Evolutionary conservation across 495 filamentous ascomycete species (phyloP).

Genomic region (Neurospora sp.): DNA sequence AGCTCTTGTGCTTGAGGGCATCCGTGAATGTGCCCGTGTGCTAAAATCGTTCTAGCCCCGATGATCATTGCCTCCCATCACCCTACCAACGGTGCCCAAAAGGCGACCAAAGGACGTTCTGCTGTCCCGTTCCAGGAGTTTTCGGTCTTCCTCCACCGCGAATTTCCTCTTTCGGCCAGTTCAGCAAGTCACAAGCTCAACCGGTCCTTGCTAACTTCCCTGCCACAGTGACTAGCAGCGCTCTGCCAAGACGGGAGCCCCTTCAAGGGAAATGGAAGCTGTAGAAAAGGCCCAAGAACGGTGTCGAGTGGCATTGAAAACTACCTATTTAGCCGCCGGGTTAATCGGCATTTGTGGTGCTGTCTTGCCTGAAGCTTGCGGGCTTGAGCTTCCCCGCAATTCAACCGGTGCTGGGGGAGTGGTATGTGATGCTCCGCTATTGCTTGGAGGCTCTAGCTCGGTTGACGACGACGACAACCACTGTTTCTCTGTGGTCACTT

Average conservation of each 20-base stretch:
- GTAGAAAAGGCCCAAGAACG: too few relatives aligned
- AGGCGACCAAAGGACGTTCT: background rate
- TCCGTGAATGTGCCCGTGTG: background rate
- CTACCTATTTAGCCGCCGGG: slow-evolving; percentile 12
- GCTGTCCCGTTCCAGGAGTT: background rate
- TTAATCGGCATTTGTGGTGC: slow-evolving; percentile 14
- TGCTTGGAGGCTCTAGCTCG: slow-evolving; percentile 1
- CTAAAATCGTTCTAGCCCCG: background rate
- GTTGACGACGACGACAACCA: background rate
- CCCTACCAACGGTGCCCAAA: too few relatives aligned
- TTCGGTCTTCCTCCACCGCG: background rate
- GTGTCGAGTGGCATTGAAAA: slow-evolving; percentile 3
- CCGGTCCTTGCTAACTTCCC: background rate
- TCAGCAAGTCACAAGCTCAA: background rate
- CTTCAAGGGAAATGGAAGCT: too few relatives aligned
- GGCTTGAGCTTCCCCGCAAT: background rate
- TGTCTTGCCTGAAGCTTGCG: background rate
- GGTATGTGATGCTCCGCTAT: background rate
- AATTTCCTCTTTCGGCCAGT: background rate
- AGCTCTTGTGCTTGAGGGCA: background rate
- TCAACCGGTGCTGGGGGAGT: background rate
- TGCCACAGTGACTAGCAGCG: background rate
- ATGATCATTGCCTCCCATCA: background rate
- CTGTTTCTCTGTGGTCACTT: background rate
- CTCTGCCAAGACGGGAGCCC: background rate